Conservation (phyloP, 306 rosid genomes). For the Gleditsia sinensis region DNA sequence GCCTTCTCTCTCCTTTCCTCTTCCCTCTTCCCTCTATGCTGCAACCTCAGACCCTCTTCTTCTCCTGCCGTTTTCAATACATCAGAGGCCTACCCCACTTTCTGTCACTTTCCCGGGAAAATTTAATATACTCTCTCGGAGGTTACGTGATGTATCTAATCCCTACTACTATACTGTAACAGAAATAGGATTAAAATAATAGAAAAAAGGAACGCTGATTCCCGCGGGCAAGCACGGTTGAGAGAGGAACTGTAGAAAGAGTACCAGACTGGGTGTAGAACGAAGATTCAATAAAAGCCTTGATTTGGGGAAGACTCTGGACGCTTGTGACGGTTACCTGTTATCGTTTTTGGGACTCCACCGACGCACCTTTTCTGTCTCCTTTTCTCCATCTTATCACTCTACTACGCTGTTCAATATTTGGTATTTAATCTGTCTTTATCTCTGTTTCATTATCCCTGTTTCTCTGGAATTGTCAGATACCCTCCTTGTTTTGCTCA, state of each 20-base stretch:
- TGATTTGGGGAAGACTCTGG: conserved; percentile 13
- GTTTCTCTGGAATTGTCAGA: conserved; percentile 1
- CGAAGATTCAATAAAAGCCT: conserved; percentile 39
- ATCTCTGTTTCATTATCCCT: background rate
- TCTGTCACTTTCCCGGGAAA: conserved; percentile 37
- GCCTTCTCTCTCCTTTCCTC: conserved; percentile 29
- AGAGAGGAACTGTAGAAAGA: background rate
- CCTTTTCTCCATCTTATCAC: conserved; percentile 5
- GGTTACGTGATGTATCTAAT: background rate
- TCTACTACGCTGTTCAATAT: conserved; percentile 4
- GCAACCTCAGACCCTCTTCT: background rate
- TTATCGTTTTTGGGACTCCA: conserved; percentile 36
- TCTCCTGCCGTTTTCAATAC: background rate
- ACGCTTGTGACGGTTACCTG: conserved; percentile 29
- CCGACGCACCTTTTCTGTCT: conserved; percentile 40
- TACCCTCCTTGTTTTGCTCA: conserved; percentile 23
- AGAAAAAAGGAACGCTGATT: background rate
- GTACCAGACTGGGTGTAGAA: background rate
- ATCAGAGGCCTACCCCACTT: background rate
- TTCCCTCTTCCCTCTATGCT: background rate
- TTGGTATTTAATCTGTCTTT: conserved; percentile 27
- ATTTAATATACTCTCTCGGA: background rate
- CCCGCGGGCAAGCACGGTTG: background rate
- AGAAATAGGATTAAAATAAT: background rate
- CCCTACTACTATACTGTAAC: background rate